phyloP scores from a whole-genome alignment of 345 rosid genomes.

The Populus pruinosa region DNA sequence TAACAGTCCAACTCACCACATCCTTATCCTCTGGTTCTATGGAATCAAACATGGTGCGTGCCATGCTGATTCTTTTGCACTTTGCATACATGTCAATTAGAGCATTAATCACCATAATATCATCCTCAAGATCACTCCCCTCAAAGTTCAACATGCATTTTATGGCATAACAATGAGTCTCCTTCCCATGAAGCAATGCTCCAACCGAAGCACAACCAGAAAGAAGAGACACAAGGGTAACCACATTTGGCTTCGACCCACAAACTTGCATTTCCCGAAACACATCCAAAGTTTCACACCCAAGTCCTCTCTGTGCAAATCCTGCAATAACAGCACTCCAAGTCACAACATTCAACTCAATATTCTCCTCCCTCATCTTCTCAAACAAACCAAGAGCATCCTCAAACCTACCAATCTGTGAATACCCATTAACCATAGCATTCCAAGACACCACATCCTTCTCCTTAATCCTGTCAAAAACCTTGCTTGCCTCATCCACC shows the following conservation, averaged over 20 bases:
- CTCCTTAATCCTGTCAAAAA: conserved; percentile 49
- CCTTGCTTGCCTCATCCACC: conserved; percentile 57
- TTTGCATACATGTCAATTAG: conserved; percentile 80
- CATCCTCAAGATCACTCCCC: conserved; percentile 38
- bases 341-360: conserved; percentile 66
- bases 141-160: conserved; percentile 43
- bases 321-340: conserved; percentile 92
- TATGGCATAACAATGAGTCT: conserved; percentile 64
- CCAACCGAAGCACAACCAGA: conserved; percentile 79
- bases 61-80: conserved; percentile 44
- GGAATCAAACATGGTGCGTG: conserved; percentile 55
- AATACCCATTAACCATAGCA: conserved; percentile 76
- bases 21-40: conserved; percentile 41
- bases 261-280: conserved; percentile 61
- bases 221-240: conserved; percentile 73
- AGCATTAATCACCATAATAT: conserved; percentile 56
- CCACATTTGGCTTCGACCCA: conserved; percentile 54
- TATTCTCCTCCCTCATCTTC: conserved; percentile 57
- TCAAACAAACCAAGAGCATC: conserved; percentile 57
- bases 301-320: conserved; percentile 69
- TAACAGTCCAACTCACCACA: conserved; percentile 81
- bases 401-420: conserved; percentile 62
- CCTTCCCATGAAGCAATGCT: conserved; percentile 68
- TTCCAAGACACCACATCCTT: conserved; percentile 93
- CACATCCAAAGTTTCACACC: conserved; percentile 60